Evolutionary conservation across 2,329 filamentous ascomycete genomes (phyloP), one percentile per base, ranked within the genome.

Genomic region (Alternaria arbusti): DNA sequence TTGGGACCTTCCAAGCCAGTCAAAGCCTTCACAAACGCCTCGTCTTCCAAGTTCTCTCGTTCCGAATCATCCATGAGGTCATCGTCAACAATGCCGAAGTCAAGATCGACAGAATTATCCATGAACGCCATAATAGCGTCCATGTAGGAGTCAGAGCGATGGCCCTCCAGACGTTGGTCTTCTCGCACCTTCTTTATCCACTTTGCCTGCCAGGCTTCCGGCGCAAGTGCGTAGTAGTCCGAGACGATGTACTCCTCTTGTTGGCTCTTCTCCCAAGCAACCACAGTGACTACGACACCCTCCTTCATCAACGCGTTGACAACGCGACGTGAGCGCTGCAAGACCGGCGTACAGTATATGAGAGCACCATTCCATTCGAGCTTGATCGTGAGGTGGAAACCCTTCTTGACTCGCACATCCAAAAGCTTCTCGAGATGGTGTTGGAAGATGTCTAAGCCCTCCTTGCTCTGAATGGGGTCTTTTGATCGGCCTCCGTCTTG

Each of bases 111-210:
- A 20, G 20, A 20, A 3, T 20, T 20, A 20, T 20, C 20, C 2
- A 20, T 20, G 20, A 20, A 20, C 20, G 32, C 32, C 32, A 40
- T 10, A 4, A n/a, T 5, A n/a, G 15, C 9, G 15, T 10, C 2
- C 0, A 0, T n/a, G 15, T 5, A 4, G 1, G 32, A 40, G 15
- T 4, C 9, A 17, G 32, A 2, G 5, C 4, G 36, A 40, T n/a
- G 36, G 36, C 36, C 0, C 36, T 40, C 0, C 0, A 40, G n/a
- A 1, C 36, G 15, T 1, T 10, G 36, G n/a, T 0, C 36, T 40
- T 40, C 3, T 40, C 36, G 36, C 36, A 40, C 0, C 36, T 1
- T 40, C 36, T 40, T 17, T 40, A 17, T 40, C 36, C 36, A 40
- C 36, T 40, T 40, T 40, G 15, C 36, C 36, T 40, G 36, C 36